These are phyloP conservation scores for Solanum bulbocastanum DNA, from an alignment of 257 asterid genomes.

Conservation along the genomic window DNA sequence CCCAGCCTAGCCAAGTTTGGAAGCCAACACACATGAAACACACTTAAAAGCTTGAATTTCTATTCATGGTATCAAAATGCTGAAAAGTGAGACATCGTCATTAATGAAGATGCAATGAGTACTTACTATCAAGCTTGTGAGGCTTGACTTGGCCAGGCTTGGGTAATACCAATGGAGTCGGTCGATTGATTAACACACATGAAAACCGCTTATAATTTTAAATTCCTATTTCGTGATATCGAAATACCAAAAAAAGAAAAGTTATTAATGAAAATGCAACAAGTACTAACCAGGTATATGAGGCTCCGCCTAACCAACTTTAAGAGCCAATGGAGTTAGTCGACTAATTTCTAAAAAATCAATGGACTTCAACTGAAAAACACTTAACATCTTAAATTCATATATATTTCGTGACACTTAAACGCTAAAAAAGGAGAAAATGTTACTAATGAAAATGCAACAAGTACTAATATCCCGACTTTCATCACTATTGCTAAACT, in stretches of 20 bases:
- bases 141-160: not conserved
- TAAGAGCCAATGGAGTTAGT: accelerated
- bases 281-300: accelerated
- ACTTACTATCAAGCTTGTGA: not conserved
- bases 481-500: not conserved
- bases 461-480: not conserved
- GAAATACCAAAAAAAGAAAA: no score
- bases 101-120: no score
- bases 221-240: not conserved
- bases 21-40: not conserved
- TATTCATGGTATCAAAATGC: no score
- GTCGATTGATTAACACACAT: not conserved
- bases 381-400: not conserved
- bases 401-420: not conserved
- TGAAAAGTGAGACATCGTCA: no score
- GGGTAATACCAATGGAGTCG: not conserved
- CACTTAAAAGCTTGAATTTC: not conserved
- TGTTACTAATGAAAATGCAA: not conserved
- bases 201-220: not conserved
- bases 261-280: not conserved
- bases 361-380: no score
- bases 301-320: not conserved
- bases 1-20: not conserved
- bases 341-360: not conserved
- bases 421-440: not conserved